Conservation (phyloP, 2,329 filamentous ascomycete species). For the Monilinia fructigena region DNA sequence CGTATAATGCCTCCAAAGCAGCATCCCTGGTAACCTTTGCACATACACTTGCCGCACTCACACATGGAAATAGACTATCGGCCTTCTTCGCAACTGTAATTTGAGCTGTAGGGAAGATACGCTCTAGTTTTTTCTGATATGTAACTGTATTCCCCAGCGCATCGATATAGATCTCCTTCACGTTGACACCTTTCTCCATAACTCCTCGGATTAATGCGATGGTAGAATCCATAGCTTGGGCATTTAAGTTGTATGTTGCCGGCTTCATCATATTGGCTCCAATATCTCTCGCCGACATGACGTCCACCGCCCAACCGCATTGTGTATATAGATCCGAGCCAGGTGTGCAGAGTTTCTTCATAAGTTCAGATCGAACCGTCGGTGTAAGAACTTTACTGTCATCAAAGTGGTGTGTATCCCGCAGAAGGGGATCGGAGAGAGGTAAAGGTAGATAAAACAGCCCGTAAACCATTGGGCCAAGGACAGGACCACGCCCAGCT, state of each 20-base stretch:
- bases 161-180: slow-evolving; percentile 90
- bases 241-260: slow-evolving; percentile 82
- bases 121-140: slow-evolving; percentile 82
- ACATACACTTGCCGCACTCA: slow-evolving; percentile 89
- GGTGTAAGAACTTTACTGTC: slow-evolving; percentile 91
- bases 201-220: slow-evolving; percentile 77
- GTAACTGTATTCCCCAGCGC: slow-evolving; percentile 80
- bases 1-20: slow-evolving; percentile 76
- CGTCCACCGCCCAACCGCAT: slow-evolving; percentile 81
- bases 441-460: slow-evolving; percentile 74
- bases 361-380: slow-evolving; percentile 69
- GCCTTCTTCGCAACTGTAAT: slow-evolving; percentile 87
- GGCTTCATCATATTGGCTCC: slow-evolving; percentile 42
- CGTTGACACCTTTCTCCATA: slow-evolving; percentile 73
- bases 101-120: slow-evolving; percentile 73
- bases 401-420: slow-evolving; percentile 80
- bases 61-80: slow-evolving; percentile 86
- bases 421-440: slow-evolving; percentile 70
- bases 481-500: slow-evolving; percentile 88
- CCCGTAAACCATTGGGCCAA: slow-evolving; percentile 75
- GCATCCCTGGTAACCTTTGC: slow-evolving; percentile 95
- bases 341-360: slow-evolving; percentile 67
- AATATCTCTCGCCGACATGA: slow-evolving; percentile 66
- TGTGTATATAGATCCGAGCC: slow-evolving; percentile 56
- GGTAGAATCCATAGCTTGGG: slow-evolving; percentile 91